phyloP scores from a whole-genome alignment of 2,329 filamentous ascomycete genomes.

The Xylariaceae sp. region DNA sequence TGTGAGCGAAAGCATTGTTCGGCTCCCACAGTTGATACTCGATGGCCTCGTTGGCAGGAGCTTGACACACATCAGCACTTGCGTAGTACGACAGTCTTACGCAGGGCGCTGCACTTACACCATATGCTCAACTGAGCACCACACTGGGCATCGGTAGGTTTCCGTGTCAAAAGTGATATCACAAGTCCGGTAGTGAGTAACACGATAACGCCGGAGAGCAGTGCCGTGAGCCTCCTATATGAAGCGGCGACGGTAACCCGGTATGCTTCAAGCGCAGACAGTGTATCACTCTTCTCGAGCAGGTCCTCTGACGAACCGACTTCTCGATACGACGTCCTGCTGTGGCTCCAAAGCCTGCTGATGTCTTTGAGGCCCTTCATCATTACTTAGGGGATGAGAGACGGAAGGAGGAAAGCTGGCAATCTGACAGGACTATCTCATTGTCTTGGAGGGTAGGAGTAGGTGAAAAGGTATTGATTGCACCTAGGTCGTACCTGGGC shows the following conservation, averaged over 20 bases:
- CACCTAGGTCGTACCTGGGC: too few relatives aligned
- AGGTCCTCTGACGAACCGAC: background rate
- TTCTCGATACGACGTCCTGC: background rate
- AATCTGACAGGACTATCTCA: too few relatives aligned
- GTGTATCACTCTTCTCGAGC: background rate
- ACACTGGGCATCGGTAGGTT: slow-evolving; percentile 3
- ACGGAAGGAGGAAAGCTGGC: too few relatives aligned
- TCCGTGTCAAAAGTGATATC: background rate
- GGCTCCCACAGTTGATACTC: slow-evolving; percentile 8
- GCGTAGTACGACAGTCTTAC: background rate
- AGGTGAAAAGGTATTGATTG: too few relatives aligned
- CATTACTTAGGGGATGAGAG: background rate
- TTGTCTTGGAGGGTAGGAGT: too few relatives aligned
- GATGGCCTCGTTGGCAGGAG: slow-evolving; percentile 10
- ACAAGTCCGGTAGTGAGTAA: background rate
- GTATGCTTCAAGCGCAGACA: background rate
- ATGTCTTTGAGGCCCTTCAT: background rate
- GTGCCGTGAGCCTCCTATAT: background rate
- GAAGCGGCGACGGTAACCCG: background rate
- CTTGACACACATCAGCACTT: background rate
- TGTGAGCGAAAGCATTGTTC: slow-evolving; percentile 8
- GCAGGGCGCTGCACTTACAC: slow-evolving; percentile 4
- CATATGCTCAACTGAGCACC: slow-evolving; percentile 8
- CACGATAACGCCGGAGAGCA: background rate
- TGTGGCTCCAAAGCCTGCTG: background rate